Evolutionary conservation across 805 yeast species (phyloP), one percentile per base, ranked within the genome.

Genomic region (Candida golubevii): DNA sequence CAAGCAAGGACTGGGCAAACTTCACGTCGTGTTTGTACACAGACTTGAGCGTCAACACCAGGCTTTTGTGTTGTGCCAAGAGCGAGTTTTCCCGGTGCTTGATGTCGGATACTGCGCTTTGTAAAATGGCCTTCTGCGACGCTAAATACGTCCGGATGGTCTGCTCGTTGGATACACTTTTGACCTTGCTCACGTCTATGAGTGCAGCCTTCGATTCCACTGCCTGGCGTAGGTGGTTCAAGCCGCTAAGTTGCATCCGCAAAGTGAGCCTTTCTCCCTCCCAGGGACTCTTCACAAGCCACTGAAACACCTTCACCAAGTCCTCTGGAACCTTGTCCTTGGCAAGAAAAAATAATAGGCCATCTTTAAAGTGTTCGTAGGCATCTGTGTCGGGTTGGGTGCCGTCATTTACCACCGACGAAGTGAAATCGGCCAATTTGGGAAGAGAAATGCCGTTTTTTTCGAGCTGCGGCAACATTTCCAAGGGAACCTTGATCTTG

Each of bases 231-330:
- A 84, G 56, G 51, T 81, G 78, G 48, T 75, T 73, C 28, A 80
- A 56, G 0, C 89, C 90, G 39, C 83, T 83, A 10, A 85, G 60
- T 40, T 72, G 62, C 75, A 78, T 76, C 57, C 90, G 71, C 33
- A 76, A 56, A 0, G 80, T 75, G 26, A 74, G 57, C 1, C 44
- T 54, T 8, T 32, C 26, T 1, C 42, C 33, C 47, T 85, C 90
- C 56, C 79, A 73, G 0, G 58, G 57, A 36, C 74, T 62, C 48
- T 72, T 77, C 6, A 77, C 77, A 13, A 84, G 55, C 50, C 63
- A 75, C 26, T 79, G 79, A 59, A 83, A 84, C 14, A 82, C 67
- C n/a, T 61, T 57, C 2, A 80, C 53, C 42, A 85, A 57, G 18
- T 74, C 68, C 1, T 63, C 69, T 1, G 78, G 78, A 10, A 77